phyloP scores from a whole-genome alignment of 2,329 filamentous ascomycete genomes.

The Fusarium phyllophilum region DNA sequence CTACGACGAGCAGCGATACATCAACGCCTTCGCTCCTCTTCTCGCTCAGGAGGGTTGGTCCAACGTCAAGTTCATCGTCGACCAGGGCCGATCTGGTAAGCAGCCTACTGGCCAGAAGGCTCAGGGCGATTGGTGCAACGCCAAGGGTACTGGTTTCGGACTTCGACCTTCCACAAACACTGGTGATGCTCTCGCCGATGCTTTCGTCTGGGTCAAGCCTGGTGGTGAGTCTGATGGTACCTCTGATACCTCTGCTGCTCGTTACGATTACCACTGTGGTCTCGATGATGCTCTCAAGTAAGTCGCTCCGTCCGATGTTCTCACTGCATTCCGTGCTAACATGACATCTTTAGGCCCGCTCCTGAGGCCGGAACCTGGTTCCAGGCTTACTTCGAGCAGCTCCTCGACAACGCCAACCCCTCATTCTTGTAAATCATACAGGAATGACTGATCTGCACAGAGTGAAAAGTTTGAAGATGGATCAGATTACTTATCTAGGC shows the following conservation, averaged over 20 bases:
- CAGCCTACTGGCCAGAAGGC: constrained; percentile 69
- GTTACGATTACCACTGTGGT: constrained; percentile 58
- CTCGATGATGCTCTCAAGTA: constrained; percentile 58
- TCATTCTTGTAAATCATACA: constrained; percentile 49
- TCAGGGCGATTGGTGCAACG: constrained; percentile 77
- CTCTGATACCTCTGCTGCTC: constrained; percentile 57
- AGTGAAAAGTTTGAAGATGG: background rate
- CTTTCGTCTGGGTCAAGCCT: constrained; percentile 78
- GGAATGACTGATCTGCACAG: background rate
- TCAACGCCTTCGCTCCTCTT: constrained; percentile 71
- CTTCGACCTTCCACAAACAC: constrained; percentile 71
- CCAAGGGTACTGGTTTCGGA: constrained; percentile 71
- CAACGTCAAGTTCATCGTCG: constrained; percentile 59
- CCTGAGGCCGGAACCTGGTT: constrained; percentile 78
- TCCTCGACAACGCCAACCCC: constrained; percentile 66
- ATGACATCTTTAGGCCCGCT: constrained; percentile 58
- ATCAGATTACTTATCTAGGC: background rate
- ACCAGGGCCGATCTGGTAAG: constrained; percentile 63
- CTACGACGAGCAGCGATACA: constrained; percentile 67
- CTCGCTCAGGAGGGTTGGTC: constrained; percentile 60
- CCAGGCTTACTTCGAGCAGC: constrained; percentile 67
- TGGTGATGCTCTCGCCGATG: constrained; percentile 67
- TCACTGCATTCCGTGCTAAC: constrained; percentile 39
- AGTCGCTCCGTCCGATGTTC: background rate
- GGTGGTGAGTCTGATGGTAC: constrained; percentile 67